Evolutionary conservation across 768 basidiomycete genomes (phyloP).

Genomic region (Fibroporia radiculosa): DNA sequence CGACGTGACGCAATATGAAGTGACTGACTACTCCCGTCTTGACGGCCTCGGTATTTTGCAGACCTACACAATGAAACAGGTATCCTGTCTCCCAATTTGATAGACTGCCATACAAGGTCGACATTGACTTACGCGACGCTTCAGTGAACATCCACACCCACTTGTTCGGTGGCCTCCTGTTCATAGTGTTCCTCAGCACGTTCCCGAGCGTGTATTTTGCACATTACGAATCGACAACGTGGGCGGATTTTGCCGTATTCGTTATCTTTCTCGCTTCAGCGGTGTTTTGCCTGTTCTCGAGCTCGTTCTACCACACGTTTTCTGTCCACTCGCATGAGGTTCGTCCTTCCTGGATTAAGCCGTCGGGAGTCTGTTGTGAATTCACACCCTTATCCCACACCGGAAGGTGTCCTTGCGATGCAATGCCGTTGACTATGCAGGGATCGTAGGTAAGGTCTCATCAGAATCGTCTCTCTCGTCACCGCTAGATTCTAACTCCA

Average conservation of each 20-base stretch:
- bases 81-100: constrained; percentile 21
- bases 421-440: constrained; percentile 68
- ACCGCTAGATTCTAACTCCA: not conserved
- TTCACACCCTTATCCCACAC: no score
- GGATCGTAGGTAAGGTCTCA: constrained; percentile 52
- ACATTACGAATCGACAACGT: constrained; percentile 46
- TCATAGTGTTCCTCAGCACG: constrained; percentile 45
- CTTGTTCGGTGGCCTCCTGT: constrained; percentile 59
- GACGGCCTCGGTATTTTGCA: constrained; percentile 17
- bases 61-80: constrained; percentile 78
- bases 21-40: not conserved
- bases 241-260: constrained; percentile 54
- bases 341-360: no score
- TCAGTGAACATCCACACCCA: constrained; percentile 85
- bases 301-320: constrained; percentile 67
- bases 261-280: constrained; percentile 63
- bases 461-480: not conserved
- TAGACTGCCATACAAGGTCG: not conserved
- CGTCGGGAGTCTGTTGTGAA: no score
- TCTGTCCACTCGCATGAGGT: constrained; percentile 69
- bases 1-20: not conserved
- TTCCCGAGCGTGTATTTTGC: constrained; percentile 45
- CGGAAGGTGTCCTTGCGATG: constrained; percentile 50
- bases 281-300: constrained; percentile 63
- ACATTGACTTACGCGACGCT: not conserved